phyloP scores from a whole-genome alignment of 768 basidiomycete species.

The Boletales sp. region DNA sequence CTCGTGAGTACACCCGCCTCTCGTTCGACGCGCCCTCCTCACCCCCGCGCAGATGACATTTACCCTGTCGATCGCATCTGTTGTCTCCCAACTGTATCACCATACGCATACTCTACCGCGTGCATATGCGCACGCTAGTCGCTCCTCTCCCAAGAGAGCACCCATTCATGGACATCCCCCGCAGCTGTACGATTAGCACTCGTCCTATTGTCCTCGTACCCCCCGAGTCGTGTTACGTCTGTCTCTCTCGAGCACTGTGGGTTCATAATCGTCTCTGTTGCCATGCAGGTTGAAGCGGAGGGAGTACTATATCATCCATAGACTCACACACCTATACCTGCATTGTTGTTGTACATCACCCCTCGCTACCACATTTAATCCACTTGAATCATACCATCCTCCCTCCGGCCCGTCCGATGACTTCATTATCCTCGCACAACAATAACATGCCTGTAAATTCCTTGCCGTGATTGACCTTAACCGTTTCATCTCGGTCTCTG shows the following conservation, averaged over 20 bases:
- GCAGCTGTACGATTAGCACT: conserved; percentile 27
- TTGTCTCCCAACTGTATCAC: conserved; percentile 29
- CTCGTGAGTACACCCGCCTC: conserved; percentile 13
- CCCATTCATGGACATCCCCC: conserved; percentile 14
- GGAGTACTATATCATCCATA: conserved; percentile 18
- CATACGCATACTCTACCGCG: conserved; percentile 31
- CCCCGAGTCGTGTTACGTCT: neutral
- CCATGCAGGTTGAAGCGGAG: conserved; percentile 22
- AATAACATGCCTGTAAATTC: no score
- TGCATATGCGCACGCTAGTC: conserved; percentile 35
- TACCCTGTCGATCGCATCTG: conserved; percentile 30
- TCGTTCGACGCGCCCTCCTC: conserved; percentile 10
- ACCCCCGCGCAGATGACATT: conserved; percentile 18
- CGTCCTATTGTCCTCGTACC: conserved; percentile 2
- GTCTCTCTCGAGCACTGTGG: conserved; percentile 13
- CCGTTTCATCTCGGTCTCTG: conserved; percentile 25
- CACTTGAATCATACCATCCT: conserved; percentile 7
- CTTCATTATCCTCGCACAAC: conserved; percentile 14
- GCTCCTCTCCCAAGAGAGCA: neutral
- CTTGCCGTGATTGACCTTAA: neutral
- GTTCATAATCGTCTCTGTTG: conserved; percentile 9
- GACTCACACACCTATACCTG: conserved; percentile 22
- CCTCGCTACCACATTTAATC: conserved; percentile 6
- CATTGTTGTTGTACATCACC: conserved; percentile 21
- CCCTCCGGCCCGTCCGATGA: conserved; percentile 22